phyloP scores from a whole-genome alignment of 2,329 filamentous ascomycete species.

The Talaromyces sp. region DNA sequence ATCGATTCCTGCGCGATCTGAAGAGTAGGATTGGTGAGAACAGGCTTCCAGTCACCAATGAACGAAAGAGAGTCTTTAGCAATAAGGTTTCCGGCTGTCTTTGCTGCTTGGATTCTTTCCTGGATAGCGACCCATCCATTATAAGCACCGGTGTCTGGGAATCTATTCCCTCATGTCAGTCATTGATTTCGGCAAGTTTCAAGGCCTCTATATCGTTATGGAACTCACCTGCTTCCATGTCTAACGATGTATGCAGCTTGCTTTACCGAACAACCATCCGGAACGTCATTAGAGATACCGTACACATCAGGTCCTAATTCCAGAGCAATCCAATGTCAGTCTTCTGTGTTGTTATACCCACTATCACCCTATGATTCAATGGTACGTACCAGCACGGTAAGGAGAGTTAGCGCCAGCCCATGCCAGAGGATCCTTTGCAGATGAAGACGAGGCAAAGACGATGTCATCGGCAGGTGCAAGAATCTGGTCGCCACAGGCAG shows the following conservation, averaged over 20 bases:
- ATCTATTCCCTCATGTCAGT: background rate
- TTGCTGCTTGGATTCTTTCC: conserved; percentile 48
- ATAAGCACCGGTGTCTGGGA: conserved; percentile 61
- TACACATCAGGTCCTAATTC: conserved; percentile 55
- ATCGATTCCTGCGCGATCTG: conserved; percentile 61
- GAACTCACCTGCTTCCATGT: conserved; percentile 60
- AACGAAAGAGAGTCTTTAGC: conserved; percentile 57
- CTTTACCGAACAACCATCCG: conserved; percentile 59
- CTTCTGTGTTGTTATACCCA: background rate
- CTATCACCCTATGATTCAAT: background rate
- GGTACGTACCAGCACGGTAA: conserved; percentile 49
- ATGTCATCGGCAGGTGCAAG: conserved; percentile 6
- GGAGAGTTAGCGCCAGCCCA: conserved; percentile 57
- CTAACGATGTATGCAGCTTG: conserved; percentile 60
- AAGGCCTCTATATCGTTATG: background rate
- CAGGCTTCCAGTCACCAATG: conserved; percentile 58
- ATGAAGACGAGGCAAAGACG: background rate
- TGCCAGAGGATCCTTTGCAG: conserved; percentile 41
- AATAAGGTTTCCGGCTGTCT: conserved; percentile 45
- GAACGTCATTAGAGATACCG: conserved; percentile 54
- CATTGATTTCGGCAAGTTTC: background rate
- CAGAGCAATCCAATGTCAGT: background rate
- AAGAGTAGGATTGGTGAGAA: conserved; percentile 53
- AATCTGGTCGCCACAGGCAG: background rate
- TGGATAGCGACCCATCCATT: conserved; percentile 51